Percentiles rank a stretch among this genome's conserved stretches.
phyloP scores from a whole-genome alignment of 805 yeast genomes.

The Saccharomycopsis oosterbeekiorum region DNA sequence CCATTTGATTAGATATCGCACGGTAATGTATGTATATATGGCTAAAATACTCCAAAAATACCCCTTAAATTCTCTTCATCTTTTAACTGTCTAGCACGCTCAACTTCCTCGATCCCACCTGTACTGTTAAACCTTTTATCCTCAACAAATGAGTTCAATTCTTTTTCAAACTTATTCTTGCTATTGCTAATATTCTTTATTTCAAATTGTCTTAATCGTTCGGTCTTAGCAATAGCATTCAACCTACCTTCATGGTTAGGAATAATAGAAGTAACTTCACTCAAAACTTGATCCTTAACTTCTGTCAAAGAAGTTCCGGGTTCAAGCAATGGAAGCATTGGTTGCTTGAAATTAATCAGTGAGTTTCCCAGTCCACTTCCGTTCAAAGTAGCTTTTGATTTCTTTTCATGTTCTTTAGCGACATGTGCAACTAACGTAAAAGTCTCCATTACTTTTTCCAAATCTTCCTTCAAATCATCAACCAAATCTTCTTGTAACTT shows the following conservation, averaged over 20 bases:
- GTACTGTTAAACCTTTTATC: slow-evolving; percentile 66
- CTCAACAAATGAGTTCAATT: slow-evolving; percentile 74
- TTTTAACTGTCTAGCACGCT: slow-evolving; percentile 52
- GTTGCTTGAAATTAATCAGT: slow-evolving; percentile 20
- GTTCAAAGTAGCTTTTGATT: slow-evolving; percentile 11
- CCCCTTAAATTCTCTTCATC: slow-evolving; percentile 63
- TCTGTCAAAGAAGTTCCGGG: slow-evolving; percentile 55
- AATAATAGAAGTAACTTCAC: slow-evolving; percentile 65
- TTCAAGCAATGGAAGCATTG: slow-evolving; percentile 38
- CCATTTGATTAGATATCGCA: not conserved
- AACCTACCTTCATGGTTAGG: slow-evolving; percentile 82
- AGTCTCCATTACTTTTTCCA: slow-evolving; percentile 72
- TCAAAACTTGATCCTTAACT: slow-evolving; percentile 66
- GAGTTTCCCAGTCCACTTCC: slow-evolving; percentile 20
- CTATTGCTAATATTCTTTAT: not conserved
- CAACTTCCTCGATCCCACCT: slow-evolving; percentile 87
- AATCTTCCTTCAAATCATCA: slow-evolving; percentile 69
- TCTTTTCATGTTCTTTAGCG: slow-evolving; percentile 60
- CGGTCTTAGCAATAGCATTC: slow-evolving; percentile 86
- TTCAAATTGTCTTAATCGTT: slow-evolving; percentile 65
- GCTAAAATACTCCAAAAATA: slow-evolving; percentile 28
- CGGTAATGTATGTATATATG: not conserved
- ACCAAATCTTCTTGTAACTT: slow-evolving; percentile 83
- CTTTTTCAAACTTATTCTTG: slow-evolving; percentile 71
- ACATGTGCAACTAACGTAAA: slow-evolving; percentile 73